Evolutionary conservation across 1,139 yeast genomes (phyloP), one percentile per base, ranked within the genome.

Genomic region (Nakaseomyces uthaithaninus): DNA sequence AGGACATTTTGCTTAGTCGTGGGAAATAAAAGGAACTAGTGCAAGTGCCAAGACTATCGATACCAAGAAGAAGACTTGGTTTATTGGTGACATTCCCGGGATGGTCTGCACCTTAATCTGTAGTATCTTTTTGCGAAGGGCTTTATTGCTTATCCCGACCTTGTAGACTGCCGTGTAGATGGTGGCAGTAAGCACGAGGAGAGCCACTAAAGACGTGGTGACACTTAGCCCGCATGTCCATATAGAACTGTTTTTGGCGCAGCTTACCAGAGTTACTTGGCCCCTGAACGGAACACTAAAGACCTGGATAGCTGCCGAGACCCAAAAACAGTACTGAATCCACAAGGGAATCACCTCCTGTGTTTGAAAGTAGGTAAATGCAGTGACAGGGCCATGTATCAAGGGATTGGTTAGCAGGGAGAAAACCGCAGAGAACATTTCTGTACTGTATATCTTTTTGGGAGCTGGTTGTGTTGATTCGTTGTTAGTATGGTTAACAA

Each of bases 101-200:
- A 31, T 31, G 4, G 35, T 31, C n/a, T 31, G 15, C 6, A 31
- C 8, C 16, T 25, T 31, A 6, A 31, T 19, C 12, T 31, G 25
- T 19, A 20, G 10, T 10, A 31, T 31, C 25, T 31, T 31, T 25
- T 31, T 31, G 10, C 35, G 24, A 16, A 31, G 9, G 4, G 25
- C 25, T 25, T 31, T 31, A 12, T 31, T 31, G 3, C 25, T 31
- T n/a, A 31, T 31, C n/a, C 35, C 35, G 8, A 31, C 35, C 20
- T 31, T 31, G 25, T 31, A 19, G 12, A 31, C 25, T 11, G 35
- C 35, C n/a, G 35, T 31, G 35, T 31, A 31, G 19, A 31, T 31
- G 3, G 25, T 20, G 7, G 17, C 35, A 5, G 35, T 31, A 16
- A 31, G 11, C 16, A 31, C 25, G 20, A 31, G 10, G 4, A 31